phyloP scores from a whole-genome alignment of 768 basidiomycete genomes.

The Podaxis rugospora region DNA sequence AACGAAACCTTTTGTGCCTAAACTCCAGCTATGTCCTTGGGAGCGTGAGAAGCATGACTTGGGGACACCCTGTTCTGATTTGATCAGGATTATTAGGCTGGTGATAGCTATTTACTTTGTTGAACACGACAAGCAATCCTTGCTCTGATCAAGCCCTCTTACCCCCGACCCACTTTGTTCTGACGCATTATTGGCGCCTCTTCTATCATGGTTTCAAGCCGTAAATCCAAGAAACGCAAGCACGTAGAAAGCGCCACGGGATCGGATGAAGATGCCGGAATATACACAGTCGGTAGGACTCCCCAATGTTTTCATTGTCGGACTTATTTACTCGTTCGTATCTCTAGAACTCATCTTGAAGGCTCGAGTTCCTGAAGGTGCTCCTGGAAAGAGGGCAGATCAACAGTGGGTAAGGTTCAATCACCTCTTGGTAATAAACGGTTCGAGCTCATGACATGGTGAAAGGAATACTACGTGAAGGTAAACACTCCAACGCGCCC shows the following conservation, averaged over 20 bases:
- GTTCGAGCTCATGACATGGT: not conserved
- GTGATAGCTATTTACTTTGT: too few species aligned
- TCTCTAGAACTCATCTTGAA: constrained; percentile 54
- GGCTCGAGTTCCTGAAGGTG: constrained; percentile 41
- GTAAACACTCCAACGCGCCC: constrained; percentile 27
- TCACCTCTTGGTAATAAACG: not conserved
- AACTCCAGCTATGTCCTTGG: not conserved
- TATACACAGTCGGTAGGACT: constrained; percentile 5
- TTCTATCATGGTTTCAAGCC: constrained; percentile 8
- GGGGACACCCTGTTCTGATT: too few species aligned
- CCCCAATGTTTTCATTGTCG: not conserved
- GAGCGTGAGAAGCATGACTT: not conserved
- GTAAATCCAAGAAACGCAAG: constrained; percentile 15
- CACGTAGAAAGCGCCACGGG: not conserved
- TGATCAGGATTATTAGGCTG: too few species aligned
- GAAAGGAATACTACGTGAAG: constrained; percentile 66
- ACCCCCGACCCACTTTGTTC: not conserved
- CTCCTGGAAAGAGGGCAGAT: constrained; percentile 16
- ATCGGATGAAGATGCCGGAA: constrained; percentile 5
- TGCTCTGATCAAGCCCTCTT: not conserved
- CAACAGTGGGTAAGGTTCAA: constrained; percentile 11
- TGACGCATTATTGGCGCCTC: not conserved
- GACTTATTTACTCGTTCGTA: constrained; percentile 1
- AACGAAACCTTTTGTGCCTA: not conserved
- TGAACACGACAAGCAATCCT: too few species aligned